phyloP scores from a whole-genome alignment of 345 rosid genomes.

The Diplotaxis tenuifolia region DNA sequence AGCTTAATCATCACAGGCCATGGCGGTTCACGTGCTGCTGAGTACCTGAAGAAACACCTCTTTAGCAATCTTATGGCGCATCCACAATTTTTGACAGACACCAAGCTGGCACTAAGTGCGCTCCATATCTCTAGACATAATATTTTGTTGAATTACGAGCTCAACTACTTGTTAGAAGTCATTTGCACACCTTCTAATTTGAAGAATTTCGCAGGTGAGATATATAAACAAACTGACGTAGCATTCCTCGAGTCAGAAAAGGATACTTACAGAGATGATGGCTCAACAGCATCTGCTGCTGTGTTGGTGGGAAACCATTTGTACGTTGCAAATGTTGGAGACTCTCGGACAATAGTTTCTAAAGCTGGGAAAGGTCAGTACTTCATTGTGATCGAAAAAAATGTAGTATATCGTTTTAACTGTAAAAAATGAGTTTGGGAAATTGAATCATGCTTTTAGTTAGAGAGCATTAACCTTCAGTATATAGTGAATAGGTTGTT shows the following conservation, averaged over 20 bases:
- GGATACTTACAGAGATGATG: conserved; percentile 85
- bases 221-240: conserved; percentile 80
- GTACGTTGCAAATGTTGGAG: conserved; percentile 99
- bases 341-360: conserved; percentile 88
- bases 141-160: conserved; percentile 27
- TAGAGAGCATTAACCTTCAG: neutral
- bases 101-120: conserved; percentile 84
- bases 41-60: conserved; percentile 86
- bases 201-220: conserved; percentile 61
- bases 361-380: conserved; percentile 82
- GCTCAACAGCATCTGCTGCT: conserved; percentile 98
- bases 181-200: conserved; percentile 8
- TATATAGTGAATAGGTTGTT: neutral
- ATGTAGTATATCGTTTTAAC: neutral
- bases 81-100: conserved; percentile 72
- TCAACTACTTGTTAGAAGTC: conserved; percentile 7
- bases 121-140: conserved; percentile 20
- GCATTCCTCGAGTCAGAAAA: conserved; percentile 83
- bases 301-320: conserved; percentile 85
- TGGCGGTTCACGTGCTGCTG: conserved; percentile 99
- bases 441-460: neutral
- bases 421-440: neutral
- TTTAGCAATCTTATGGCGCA: conserved; percentile 90
- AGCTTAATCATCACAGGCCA: conserved; percentile 64
- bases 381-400: conserved; percentile 4